Evolutionary conservation across 495 filamentous ascomycete species (phyloP).

Genomic region (Penicillium steckii): DNA sequence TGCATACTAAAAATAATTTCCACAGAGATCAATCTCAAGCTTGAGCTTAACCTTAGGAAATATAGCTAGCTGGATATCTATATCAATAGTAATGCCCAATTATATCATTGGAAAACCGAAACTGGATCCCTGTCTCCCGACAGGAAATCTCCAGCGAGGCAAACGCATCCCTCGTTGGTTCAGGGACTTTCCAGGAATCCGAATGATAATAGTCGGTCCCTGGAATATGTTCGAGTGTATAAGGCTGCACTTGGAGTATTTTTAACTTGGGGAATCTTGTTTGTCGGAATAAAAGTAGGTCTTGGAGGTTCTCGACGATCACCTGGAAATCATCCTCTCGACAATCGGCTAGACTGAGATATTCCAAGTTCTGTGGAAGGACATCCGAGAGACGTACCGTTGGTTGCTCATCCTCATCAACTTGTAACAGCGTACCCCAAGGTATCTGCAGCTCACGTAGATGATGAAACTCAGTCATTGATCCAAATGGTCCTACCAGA

Average conservation of each 20-base stretch:
- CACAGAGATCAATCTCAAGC: too few species aligned
- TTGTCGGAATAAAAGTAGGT: not conserved
- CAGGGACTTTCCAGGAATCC: not conserved
- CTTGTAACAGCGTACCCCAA: conserved; percentile 8
- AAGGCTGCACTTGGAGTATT: not conserved
- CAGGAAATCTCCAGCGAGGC: not conserved
- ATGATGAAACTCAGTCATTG: conserved; percentile 9
- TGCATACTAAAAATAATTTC: too few species aligned
- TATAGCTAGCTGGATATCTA: too few species aligned
- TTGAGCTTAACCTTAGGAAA: too few species aligned
- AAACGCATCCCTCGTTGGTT: not conserved
- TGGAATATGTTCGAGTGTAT: not conserved
- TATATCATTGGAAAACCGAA: not conserved
- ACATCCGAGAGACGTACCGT: not conserved
- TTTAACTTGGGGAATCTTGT: not conserved
- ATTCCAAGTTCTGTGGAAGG: conserved; percentile 1
- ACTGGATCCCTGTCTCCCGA: not conserved
- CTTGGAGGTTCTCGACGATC: not conserved
- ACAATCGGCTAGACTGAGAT: not conserved
- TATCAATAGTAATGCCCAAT: too few species aligned
- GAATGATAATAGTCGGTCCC: not conserved
- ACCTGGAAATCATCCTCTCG: not conserved
- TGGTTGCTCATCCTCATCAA: not conserved
- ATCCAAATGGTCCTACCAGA: conserved; percentile 4
- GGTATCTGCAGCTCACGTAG: conserved; percentile 14